phyloP scores from a whole-genome alignment of 179 eudicot genomes.

The Drosera spatulata region DNA sequence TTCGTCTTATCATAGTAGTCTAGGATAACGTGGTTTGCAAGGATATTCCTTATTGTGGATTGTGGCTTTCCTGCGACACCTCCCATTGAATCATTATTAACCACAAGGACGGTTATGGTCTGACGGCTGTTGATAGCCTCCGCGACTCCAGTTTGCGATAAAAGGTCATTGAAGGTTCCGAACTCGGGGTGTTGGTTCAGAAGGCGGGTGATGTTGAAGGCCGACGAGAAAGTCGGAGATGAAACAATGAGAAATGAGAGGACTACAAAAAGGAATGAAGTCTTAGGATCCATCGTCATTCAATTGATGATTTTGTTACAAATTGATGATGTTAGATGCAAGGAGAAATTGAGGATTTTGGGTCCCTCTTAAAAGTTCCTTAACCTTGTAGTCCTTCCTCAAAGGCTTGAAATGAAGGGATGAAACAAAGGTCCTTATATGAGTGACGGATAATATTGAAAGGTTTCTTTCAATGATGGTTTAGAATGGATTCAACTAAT shows the following conservation, averaged over 20 bases:
- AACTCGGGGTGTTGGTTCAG: constrained; percentile 21
- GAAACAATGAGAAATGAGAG: constrained; percentile 6
- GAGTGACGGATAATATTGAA: no score
- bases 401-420: no score
- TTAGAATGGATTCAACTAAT: no score
- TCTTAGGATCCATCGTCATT: constrained; percentile 18
- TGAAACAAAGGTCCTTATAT: no score
- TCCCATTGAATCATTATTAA: constrained; percentile 21
- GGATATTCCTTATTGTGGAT: constrained; percentile 7
- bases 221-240: constrained; percentile 6
- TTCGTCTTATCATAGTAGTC: constrained; percentile 38
- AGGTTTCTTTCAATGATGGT: no score
- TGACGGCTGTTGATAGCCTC: constrained; percentile 22
- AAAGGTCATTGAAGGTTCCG: constrained; percentile 27
- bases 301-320: no score
- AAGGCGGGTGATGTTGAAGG: constrained; percentile 38
- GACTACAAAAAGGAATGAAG: constrained; percentile 3
- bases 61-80: constrained; percentile 12
- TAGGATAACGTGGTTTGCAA: constrained; percentile 36
- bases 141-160: constrained; percentile 26
- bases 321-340: no score
- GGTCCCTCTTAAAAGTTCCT: no score
- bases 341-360: no score
- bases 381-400: no score
- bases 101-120: constrained; percentile 49